phyloP scores from a whole-genome alignment of 179 eudicot species.

The Beta macrorhiza region DNA sequence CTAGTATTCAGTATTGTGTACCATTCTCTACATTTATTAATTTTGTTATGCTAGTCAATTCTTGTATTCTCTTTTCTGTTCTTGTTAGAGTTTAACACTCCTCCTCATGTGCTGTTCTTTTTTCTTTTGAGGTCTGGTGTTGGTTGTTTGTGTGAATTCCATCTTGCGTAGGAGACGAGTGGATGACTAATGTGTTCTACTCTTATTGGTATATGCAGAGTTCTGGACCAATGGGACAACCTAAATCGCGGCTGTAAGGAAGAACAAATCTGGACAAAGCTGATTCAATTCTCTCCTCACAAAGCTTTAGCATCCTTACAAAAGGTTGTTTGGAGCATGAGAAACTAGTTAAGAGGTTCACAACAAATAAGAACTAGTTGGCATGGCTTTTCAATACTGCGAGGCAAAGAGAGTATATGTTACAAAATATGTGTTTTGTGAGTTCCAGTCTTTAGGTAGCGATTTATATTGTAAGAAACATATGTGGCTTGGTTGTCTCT shows the following conservation, averaged over 20 bases:
- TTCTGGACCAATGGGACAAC: conserved; percentile 31
- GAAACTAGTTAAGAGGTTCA: conserved; percentile 1
- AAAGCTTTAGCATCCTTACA: background rate
- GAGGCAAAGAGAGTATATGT: background rate
- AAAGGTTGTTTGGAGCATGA: background rate
- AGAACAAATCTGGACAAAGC: conserved; percentile 8
- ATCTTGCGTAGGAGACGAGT: background rate
- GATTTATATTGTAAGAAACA: background rate
- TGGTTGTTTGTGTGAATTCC: background rate
- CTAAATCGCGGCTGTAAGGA: conserved; percentile 36
- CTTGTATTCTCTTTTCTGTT: background rate
- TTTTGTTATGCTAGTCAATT: background rate
- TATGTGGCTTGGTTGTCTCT: too few species aligned
- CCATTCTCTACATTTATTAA: background rate
- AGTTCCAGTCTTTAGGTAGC: background rate
- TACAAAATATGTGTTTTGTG: background rate
- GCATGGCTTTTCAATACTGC: background rate
- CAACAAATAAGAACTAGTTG: background rate
- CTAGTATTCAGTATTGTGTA: background rate
- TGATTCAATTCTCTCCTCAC: background rate
- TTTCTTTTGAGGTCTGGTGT: background rate
- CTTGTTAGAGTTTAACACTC: background rate
- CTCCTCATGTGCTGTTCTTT: background rate
- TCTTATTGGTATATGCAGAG: conserved; percentile 28
- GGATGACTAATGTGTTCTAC: background rate